A percentile compares a stretch with the other conserved stretches of the same genome.
These are phyloP conservation scores for Geotrichum carabidarum DNA, from an alignment of 1,139 yeast species.

Conservation along the genomic window DNA sequence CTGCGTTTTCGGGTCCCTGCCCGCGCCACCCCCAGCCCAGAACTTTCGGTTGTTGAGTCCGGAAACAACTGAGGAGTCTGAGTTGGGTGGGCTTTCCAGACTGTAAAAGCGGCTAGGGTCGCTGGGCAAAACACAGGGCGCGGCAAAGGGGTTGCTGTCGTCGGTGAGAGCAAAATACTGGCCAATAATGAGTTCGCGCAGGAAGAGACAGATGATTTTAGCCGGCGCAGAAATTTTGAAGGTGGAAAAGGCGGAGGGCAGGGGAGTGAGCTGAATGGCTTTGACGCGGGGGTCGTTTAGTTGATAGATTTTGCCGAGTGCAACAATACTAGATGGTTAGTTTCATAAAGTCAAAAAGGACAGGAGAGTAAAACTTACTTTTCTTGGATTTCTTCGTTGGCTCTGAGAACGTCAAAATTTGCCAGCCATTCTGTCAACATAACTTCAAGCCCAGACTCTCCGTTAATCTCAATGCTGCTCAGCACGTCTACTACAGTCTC, in stretches of 20 bases:
- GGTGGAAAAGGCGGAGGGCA: conserved; percentile 46
- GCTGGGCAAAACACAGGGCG: not conserved
- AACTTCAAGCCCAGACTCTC: conserved; percentile 41
- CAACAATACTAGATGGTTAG: conserved; percentile 42
- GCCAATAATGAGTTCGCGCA: conserved; percentile 55
- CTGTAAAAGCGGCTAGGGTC: not conserved
- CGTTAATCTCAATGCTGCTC: conserved; percentile 22
- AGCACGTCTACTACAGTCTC: conserved; percentile 58
- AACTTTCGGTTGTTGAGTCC: not conserved
- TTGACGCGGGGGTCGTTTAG: conserved; percentile 53
- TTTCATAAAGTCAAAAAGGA: not conserved
- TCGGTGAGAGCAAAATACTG: conserved; percentile 21
- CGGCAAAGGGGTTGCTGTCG: conserved; percentile 2
- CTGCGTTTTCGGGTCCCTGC: conserved; percentile 30
- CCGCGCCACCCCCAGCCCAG: conserved; percentile 10
- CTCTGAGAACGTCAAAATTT: conserved; percentile 73
- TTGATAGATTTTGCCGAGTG: conserved; percentile 60
- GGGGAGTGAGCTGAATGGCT: conserved; percentile 64
- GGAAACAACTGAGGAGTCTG: not conserved
- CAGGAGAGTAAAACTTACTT: conserved; percentile 36
- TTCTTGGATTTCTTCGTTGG: conserved; percentile 65
- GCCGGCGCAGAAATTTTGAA: conserved; percentile 62
- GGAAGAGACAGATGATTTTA: conserved; percentile 65
- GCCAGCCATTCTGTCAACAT: conserved; percentile 75
- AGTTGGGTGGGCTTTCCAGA: conserved; percentile 2